These are phyloP conservation scores for Lipomyces oligophaga DNA, from an alignment of 805 yeast genomes.

Conservation along the genomic window DNA sequence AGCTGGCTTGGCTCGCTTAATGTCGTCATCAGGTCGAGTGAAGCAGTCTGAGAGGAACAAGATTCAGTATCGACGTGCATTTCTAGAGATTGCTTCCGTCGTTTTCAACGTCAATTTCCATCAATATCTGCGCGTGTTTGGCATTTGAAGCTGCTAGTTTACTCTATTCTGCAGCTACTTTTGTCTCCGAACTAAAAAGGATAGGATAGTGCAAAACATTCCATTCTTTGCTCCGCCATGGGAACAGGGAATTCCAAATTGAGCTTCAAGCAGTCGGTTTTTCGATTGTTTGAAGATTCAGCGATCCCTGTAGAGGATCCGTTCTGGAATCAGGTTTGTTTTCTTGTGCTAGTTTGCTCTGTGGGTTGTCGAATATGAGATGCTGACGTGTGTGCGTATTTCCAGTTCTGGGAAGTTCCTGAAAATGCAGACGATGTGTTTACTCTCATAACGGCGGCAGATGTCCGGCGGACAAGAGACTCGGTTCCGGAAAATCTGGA, in stretches of 20 bases:
- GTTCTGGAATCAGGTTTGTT: slow-evolving; percentile 42
- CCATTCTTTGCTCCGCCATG: slow-evolving; percentile 43
- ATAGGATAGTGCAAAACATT: too few species aligned
- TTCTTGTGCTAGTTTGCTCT: not conserved
- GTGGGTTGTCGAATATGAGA: not conserved
- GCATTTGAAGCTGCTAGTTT: too few species aligned
- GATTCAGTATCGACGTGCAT: too few species aligned
- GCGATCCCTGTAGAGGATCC: slow-evolving; percentile 39
- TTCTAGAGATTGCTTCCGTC: too few species aligned
- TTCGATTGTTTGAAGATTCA: slow-evolving; percentile 42
- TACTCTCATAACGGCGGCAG: slow-evolving; percentile 52
- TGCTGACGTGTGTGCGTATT: too few species aligned
- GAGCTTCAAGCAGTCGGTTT: slow-evolving; percentile 57
- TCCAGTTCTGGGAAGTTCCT: slow-evolving; percentile 48
- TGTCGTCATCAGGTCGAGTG: too few species aligned
- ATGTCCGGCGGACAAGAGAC: slow-evolving; percentile 57
- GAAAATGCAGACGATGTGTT: slow-evolving; percentile 54
- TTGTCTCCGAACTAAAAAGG: too few species aligned
- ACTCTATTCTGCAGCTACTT: too few species aligned
- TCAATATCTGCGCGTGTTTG: too few species aligned
- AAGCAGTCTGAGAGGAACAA: too few species aligned
- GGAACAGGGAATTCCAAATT: slow-evolving; percentile 70
- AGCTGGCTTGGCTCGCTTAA: too few species aligned
- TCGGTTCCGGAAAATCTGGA: slow-evolving; percentile 56
- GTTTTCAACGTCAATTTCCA: too few species aligned